Evolutionary conservation across 2,329 filamentous ascomycete species (phyloP), one percentile per base, ranked within the genome.

Genomic region (Cladosporium velox): DNA sequence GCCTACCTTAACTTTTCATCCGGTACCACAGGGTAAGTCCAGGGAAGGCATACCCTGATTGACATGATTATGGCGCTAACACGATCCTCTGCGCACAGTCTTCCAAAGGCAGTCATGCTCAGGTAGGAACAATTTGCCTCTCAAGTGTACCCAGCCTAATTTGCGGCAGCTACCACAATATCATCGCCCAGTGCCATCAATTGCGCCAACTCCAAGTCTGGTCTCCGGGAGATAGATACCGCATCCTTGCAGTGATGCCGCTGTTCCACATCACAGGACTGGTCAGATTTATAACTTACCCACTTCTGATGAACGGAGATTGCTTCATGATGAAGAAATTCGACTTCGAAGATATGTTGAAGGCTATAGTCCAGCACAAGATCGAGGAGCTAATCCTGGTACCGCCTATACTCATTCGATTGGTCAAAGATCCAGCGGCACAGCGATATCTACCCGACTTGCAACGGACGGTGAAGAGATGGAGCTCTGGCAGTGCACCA

Each of bases 181-280:
- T 85, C 32, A 85, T 85, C 26, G 83, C 82, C 1, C 88, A 90
- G 74, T 87, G 84, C 70, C 80, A 89, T 34, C 88, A 89, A 70
- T 77, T 88, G 11, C 76, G 82, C 34, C 80, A 83, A 66, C 66
- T 75, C 7, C 75, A 76, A 65, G 78, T 87, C 59, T 44, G 38
- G 38, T 83, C 84, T 0, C 80, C 83, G 0, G 67, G 74, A 2
- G 80, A 82, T 18, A 76, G 82, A 41, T 81, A 80, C 18, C 80
- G 79, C 38, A 79, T 84, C 28, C 76, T 88, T 0, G 85, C 84
- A 3, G 84, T 87, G 3, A 78, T 88, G 41, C 86, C 86, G 0
- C 79, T 87, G 44, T 88, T 87, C 73, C 86, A 88, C 74, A 88
- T 87, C 70, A 87, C 86, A 0, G 87, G 87, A 1, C 80, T 89